A percentile compares a stretch with the other conserved stretches of the same genome.
Evolutionary conservation across 2,329 filamentous ascomycete genomes (phyloP).

Genomic region (Xylariaceae sp.): DNA sequence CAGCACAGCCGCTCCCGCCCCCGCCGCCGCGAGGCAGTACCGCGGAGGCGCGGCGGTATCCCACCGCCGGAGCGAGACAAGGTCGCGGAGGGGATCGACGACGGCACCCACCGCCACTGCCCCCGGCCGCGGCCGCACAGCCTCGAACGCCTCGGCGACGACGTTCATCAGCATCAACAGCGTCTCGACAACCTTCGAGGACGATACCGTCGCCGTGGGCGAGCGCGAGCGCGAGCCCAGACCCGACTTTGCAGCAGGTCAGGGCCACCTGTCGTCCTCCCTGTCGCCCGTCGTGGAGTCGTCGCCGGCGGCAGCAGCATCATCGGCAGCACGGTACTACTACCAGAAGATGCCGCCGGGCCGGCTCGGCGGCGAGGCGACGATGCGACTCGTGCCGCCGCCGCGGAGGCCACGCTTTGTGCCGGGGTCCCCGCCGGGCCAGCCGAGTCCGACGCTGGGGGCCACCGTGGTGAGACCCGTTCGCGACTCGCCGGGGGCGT

Average conservation of each 20-base stretch:
- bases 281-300: constrained; percentile 45
- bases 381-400: constrained; percentile 25
- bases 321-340: no score
- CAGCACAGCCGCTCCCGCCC: no score
- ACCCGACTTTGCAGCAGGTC: no score
- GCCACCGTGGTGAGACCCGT: constrained; percentile 20
- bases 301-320: constrained; percentile 27
- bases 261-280: constrained; percentile 22
- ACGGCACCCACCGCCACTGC: no score
- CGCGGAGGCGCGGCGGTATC: constrained; percentile 7
- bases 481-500: constrained; percentile 15
- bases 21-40: constrained; percentile 10
- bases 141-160: constrained; percentile 28
- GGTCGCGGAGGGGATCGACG: constrained; percentile 8
- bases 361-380: constrained; percentile 19
- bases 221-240: constrained; percentile 16
- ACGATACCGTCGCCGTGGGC: constrained; percentile 24
- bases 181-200: constrained; percentile 20
- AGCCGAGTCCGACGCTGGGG: constrained; percentile 37
- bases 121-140: constrained; percentile 14
- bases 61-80: constrained; percentile 7
- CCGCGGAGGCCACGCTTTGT: constrained; percentile 24
- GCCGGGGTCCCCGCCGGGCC: constrained; percentile 27
- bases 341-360: constrained; percentile 24
- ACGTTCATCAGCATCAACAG: constrained; percentile 32